Conservation (phyloP, 179 eudicot species). For the Sideroxylon spinosum region DNA sequence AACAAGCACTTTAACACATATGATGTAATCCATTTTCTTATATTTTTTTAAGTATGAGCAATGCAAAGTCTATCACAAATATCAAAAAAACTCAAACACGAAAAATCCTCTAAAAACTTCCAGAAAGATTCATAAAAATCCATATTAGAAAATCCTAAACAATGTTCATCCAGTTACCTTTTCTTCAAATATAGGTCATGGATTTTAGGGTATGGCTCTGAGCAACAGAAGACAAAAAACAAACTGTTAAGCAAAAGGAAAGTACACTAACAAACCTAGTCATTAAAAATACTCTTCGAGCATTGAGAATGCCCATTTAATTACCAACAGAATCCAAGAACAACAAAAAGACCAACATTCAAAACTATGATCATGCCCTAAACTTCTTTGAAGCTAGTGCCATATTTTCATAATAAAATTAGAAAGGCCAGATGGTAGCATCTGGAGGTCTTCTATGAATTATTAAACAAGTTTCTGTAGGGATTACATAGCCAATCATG, state of each 20-base stretch:
- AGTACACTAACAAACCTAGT: background rate
- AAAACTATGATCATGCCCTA: no score
- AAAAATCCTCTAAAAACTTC: background rate
- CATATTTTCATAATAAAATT: no score
- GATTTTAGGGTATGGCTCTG: constrained; percentile 86
- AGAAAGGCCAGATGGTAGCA: no score
- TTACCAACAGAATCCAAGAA: background rate
- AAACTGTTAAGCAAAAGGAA: background rate
- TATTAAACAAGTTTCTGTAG: constrained; percentile 18
- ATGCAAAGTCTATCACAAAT: background rate
- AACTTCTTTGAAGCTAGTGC: no score
- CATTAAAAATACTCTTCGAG: constrained; percentile 8
- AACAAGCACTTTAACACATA: background rate
- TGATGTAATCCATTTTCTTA: background rate
- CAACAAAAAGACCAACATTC: background rate
- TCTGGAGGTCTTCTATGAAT: no score
- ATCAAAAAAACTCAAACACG: background rate
- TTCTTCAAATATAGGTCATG: constrained; percentile 91
- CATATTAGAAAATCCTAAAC: background rate
- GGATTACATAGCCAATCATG: constrained; percentile 80
- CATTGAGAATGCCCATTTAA: background rate
- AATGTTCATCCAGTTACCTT: constrained; percentile 49
- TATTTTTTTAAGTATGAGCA: background rate
- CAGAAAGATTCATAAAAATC: background rate
- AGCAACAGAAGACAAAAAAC: constrained; percentile 16